A percentile compares a stretch with the other conserved stretches of the same genome.
Conservation (phyloP, 257 asterid genomes). For the Vinca minor region DNA sequence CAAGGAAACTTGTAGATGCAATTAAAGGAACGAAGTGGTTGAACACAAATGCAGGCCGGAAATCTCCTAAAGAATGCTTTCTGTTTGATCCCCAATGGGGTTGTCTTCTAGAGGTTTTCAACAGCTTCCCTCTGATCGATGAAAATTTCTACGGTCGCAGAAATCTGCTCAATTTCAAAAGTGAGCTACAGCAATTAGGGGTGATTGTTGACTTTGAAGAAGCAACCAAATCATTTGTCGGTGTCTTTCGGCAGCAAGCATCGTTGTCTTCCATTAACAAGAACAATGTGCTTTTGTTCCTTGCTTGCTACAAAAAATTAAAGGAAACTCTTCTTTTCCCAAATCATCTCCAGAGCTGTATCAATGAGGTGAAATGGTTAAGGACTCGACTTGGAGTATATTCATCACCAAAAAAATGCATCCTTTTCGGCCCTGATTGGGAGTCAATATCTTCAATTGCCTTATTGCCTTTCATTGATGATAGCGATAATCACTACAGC, state of each 20-base stretch:
- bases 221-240: constrained; percentile 18
- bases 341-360: constrained; percentile 14
- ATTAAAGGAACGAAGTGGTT: constrained; percentile 14
- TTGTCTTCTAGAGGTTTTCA: constrained; percentile 27
- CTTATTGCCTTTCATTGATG: constrained; percentile 31
- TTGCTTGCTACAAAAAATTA: constrained; percentile 20
- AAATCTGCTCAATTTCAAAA: constrained; percentile 5
- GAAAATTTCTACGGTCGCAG: constrained; percentile 14
- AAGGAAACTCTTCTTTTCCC: neutral
- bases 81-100: constrained; percentile 29
- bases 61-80: constrained; percentile 20
- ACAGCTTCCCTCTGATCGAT: constrained; percentile 26
- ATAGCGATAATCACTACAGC: constrained; percentile 21
- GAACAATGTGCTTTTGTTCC: constrained; percentile 16
- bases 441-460: constrained; percentile 22
- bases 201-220: constrained; percentile 18
- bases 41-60: constrained; percentile 22
- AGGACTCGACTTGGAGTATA: constrained; percentile 24
- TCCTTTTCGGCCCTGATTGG: constrained; percentile 24
- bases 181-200: constrained; percentile 17
- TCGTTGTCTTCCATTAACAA: constrained; percentile 12
- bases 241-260: constrained; percentile 20
- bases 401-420: constrained; percentile 24
- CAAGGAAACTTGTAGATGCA: constrained; percentile 16
- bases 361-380: constrained; percentile 22